phyloP scores from a whole-genome alignment of 331 rosid genomes.

The Malus hybrid region DNA sequence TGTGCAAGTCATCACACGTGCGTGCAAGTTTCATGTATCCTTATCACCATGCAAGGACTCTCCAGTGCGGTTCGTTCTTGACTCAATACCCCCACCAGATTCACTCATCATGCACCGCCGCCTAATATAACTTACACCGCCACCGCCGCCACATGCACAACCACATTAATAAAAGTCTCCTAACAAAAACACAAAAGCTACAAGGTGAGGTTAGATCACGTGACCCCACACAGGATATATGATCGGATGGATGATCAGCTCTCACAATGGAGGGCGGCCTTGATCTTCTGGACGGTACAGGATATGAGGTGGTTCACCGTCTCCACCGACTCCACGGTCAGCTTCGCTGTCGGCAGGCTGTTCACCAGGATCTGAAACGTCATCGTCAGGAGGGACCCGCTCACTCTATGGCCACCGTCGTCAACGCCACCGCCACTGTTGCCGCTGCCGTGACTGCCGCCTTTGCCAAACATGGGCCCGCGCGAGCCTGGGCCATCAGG shows the following conservation, averaged over 20 bases:
- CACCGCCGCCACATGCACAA: neutral
- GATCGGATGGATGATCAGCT: slow-evolving; percentile 18
- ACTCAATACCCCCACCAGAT: slow-evolving; percentile 64
- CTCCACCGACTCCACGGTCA: slow-evolving; percentile 91
- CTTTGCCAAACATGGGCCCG: slow-evolving; percentile 12
- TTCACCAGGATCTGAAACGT: slow-evolving; percentile 90
- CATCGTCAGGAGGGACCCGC: slow-evolving; percentile 77
- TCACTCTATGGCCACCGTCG: neutral
- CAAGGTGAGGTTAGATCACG: slow-evolving; percentile 1
- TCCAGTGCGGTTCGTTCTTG: slow-evolving; percentile 96
- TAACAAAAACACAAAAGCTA: neutral
- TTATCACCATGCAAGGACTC: slow-evolving; percentile 59
- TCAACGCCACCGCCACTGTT: slow-evolving; percentile 11
- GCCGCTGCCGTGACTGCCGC: neutral
- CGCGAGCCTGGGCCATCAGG: slow-evolving; percentile 58
- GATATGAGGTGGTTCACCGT: slow-evolving; percentile 87
- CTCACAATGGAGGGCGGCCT: slow-evolving; percentile 62
- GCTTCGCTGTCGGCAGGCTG: slow-evolving; percentile 78
- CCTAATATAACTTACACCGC: slow-evolving; percentile 1
- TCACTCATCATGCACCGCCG: neutral
- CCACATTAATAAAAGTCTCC: neutral
- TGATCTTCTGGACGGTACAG: slow-evolving; percentile 88
- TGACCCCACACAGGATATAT: neutral
- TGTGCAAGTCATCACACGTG: neutral
- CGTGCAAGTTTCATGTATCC: slow-evolving; percentile 2